A percentile compares a stretch with the other conserved stretches of the same genome.
These are phyloP conservation scores for Sphagnum fallax DNA, from an alignment of 228 moss, liverwort and hornwort genomes.

Conservation along the genomic window DNA sequence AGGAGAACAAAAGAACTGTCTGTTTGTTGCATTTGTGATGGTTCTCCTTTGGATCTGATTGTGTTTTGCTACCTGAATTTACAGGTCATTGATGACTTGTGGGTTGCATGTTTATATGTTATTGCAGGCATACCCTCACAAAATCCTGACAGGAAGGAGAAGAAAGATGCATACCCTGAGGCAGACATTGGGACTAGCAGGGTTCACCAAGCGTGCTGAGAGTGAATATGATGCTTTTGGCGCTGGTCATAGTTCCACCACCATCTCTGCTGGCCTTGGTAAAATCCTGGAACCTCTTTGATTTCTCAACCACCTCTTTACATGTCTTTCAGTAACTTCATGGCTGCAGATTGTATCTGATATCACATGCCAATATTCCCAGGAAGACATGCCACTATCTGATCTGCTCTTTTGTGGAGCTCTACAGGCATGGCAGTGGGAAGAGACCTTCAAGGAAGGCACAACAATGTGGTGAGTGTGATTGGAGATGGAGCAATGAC, in stretches of 20 bases:
- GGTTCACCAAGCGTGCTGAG: slow-evolving; percentile 33
- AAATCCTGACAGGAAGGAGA: slow-evolving; percentile 35
- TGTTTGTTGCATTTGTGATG: not conserved
- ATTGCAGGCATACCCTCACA: slow-evolving; percentile 43
- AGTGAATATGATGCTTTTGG: slow-evolving; percentile 44
- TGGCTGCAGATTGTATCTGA: not conserved
- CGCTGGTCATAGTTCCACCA: slow-evolving; percentile 44
- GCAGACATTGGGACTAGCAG: slow-evolving; percentile 30
- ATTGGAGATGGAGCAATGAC: slow-evolving; percentile 54
- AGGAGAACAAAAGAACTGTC: not conserved
- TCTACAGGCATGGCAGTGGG: slow-evolving; percentile 41
- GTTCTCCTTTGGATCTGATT: no score
- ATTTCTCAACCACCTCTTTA: not conserved
- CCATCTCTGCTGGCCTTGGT: slow-evolving; percentile 44
- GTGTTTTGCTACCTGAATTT: no score
- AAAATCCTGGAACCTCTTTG: not conserved
- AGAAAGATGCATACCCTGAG: slow-evolving; percentile 29
- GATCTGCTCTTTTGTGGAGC: no score
- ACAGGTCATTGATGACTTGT: no score
- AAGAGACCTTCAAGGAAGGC: slow-evolving; percentile 23
- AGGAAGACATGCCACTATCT: no score
- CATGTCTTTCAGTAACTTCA: not conserved
- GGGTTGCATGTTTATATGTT: not conserved
- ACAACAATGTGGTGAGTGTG: slow-evolving; percentile 24
- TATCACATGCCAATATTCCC: no score